Conservation (phyloP, 75 land plant species). For the Pseudotsuga menziesii region DNA sequence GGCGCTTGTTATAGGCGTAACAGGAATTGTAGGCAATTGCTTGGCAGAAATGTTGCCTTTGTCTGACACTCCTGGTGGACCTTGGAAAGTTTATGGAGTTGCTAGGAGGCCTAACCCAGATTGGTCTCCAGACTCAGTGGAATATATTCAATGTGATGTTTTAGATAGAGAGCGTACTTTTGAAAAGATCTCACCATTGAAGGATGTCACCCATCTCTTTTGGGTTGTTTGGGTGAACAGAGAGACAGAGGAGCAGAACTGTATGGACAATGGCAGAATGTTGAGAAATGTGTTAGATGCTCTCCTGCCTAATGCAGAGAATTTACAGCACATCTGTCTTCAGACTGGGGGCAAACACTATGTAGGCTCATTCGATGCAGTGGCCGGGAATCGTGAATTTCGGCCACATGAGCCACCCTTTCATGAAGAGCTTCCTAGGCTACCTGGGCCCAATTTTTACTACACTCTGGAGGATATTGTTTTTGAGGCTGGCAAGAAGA, state of each 20-base stretch:
- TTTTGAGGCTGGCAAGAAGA: constrained; percentile 31
- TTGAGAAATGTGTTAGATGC: constrained; percentile 56
- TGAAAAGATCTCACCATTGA: constrained; percentile 46
- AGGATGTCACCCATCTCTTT: constrained; percentile 76
- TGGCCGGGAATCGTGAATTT: constrained; percentile 5
- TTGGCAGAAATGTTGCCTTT: constrained; percentile 60
- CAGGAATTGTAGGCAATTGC: constrained; percentile 73
- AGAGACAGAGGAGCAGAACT: constrained; percentile 37
- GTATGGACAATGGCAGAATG: constrained; percentile 44
- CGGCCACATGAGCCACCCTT: constrained; percentile 59
- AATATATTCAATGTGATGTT: constrained; percentile 55
- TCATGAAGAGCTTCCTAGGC: constrained; percentile 60
- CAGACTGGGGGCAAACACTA: constrained; percentile 83
- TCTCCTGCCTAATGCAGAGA: constrained; percentile 47
- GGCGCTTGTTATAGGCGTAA: constrained; percentile 48
- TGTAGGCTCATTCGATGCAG: constrained; percentile 43
- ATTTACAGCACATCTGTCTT: constrained; percentile 61
- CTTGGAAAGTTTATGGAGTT: constrained; percentile 78
- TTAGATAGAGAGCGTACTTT: constrained; percentile 34
- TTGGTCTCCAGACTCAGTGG: constrained; percentile 25
- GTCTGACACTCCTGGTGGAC: constrained; percentile 64
- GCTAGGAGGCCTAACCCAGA: constrained; percentile 38
- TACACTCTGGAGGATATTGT: constrained; percentile 58
- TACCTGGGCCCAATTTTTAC: constrained; percentile 60
- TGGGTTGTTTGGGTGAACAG: constrained; percentile 46